Conservation (phyloP, 139 green algal genomes). For the Volvox africanus region DNA sequence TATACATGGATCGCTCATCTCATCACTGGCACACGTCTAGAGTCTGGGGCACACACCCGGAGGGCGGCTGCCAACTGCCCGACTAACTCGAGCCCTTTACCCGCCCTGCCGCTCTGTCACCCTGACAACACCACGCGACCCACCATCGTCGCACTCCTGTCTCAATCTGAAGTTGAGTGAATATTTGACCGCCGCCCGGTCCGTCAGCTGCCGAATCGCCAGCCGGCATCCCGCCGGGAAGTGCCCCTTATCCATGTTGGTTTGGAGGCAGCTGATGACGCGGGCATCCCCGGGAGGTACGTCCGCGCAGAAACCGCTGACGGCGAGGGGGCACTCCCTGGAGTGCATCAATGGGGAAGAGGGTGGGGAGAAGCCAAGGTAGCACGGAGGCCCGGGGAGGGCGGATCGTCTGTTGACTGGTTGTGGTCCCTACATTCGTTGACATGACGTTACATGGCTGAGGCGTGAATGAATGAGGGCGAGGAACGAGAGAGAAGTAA, state of each 20-base stretch:
- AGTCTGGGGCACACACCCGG: no score
- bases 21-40: no score
- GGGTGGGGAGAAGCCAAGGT: no score
- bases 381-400: background rate
- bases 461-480: no score
- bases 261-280: slow-evolving; percentile 56
- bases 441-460: no score
- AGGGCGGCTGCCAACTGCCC: no score
- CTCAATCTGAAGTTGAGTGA: slow-evolving; percentile 54
- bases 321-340: slow-evolving; percentile 57
- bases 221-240: slow-evolving; percentile 52
- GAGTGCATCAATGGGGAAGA: background rate
- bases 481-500: no score
- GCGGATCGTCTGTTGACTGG: no score
- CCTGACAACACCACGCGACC: background rate
- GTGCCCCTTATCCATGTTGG: slow-evolving; percentile 40
- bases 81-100: no score
- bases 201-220: slow-evolving; percentile 30
- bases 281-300: slow-evolving; percentile 35
- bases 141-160: slow-evolving; percentile 44
- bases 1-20: no score
- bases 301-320: slow-evolving; percentile 58
- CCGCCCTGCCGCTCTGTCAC: no score
- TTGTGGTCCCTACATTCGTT: no score
- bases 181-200: slow-evolving; percentile 47